Evolutionary conservation across 2,329 filamentous ascomycete species (phyloP), one percentile per base, ranked within the genome.

Genomic region (Fusarium lyarnte): DNA sequence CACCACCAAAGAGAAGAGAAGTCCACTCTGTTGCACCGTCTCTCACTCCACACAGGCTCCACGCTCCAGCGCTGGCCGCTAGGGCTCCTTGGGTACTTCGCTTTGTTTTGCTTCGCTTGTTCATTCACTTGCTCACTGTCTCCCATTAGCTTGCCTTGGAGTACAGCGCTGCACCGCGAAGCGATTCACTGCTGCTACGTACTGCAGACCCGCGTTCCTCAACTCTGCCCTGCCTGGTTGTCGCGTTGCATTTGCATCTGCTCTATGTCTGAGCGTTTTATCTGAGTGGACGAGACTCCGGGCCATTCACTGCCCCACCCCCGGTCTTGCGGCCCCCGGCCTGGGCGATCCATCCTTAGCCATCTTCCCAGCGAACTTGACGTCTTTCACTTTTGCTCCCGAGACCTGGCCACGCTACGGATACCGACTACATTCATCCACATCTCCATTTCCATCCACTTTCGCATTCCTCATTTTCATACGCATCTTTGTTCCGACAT

Each of bases 351-450:
- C 74, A 76, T 77, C 76, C 72, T 67, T 47, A 57, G 47, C 64
- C 63, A 47, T 67, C 63, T 47, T 68, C 63, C 67, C 72, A 58
- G 61, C 52, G 61, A 75, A 76, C 76, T 77, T 77, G 76, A 77
- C 76, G 76, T 76, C 74, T 77, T 77, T 74, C 76, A 77, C 76
- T 70, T 73, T 72, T 70, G 58, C 68, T 73, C 67, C 76, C 71
- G 65, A 77, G 66, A 76, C 76, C 73, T 73, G 58, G 63, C 69
- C 62, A 74, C 66, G 62, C 63, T 63, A 69, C 70, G 61, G 51
- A 69, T 69, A 69, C 58, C 53, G 58, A 64, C 51, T 66, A 64
- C 51, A 68, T 69, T 58, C 66, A 69, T 69, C 65, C 66, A 69
- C 66, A 69, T 69, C 43, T 51, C 42, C 49, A 67, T 67, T 57